Base-by-base conservation (phyloP, 2,329 filamentous ascomycete genomes). In the Penicillium sp. region DNA sequence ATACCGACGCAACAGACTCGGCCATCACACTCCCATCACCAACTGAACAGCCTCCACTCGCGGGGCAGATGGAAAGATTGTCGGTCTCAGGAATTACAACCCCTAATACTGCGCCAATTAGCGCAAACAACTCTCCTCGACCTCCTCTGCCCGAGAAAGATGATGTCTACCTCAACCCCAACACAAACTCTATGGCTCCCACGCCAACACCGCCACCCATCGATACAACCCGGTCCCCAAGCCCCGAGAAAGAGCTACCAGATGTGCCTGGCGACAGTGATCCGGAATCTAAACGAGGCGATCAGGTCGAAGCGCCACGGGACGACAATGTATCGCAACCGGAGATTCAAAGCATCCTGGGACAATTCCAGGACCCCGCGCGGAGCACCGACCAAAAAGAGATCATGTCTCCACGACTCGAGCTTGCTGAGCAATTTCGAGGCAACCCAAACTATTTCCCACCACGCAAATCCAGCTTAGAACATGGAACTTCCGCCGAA, bases 341-440 rank as follows among this genome's bases (percentile, higher is more conserved):
- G 6, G 94, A 99, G 76, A 97, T 99, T 56, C 90, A 97, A 74
- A 96, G 84, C 69, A 97, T 99, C 70, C 97, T 99, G 90, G 90
- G 91, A 59, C 94, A 97, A 74, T 97, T 97, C 65, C 87, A 88
- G 63, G 86, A 90, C 67, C 84, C 84, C 47, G 84, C 84, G 27
- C 84, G 85, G 47, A 89, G 86, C 0, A 88, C 86, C 1, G 87
- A 81, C 5, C 85, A 83, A 57, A 87, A 93, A 47, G 90, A 95
- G 71, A 91, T 96, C 68, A 96, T 96, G 91, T 96, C 91, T 58
- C 91, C 91, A 5, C 83, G 90, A 29, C 74, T 96, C 40, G 91
- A 93, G 71, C 82, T 93, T 55, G 84, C 90, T n/a, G 88, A 88
- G 29, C 90, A 92, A 6, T 81, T 91, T 62, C 78, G 94, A 39